Evolutionary conservation across 495 filamentous ascomycete genomes (phyloP), one percentile per base, ranked within the genome.

Genomic region (Penicillium coffeae): DNA sequence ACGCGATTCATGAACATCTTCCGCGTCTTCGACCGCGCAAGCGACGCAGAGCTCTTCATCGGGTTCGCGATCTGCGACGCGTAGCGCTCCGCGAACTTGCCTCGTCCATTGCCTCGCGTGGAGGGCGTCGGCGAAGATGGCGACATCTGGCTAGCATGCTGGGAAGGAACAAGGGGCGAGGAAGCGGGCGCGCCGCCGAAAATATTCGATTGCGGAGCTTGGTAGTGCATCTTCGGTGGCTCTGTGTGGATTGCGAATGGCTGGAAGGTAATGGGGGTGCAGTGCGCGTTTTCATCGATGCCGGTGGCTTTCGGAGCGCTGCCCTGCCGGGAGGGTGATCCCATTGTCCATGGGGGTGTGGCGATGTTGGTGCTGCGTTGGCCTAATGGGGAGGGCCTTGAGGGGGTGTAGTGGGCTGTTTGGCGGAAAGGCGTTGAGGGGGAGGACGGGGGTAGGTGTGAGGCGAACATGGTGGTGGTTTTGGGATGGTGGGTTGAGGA

Each of bases 1-100:
- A 96, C 84, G 42, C 84, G 87, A 55, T 85, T 81, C 21, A 96
- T 67, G 55, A 94, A 98, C 43, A 87, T 84, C 27, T 57, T 67
- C 50, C 59, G 72, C 19, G 66, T 62, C 32, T 65, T 65, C 3
- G 54, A 55, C 49, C 67, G 63, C 42, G 68, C 60, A 2, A 64
- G 54, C 2, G 48, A 48, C 6, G 52, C 40, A 21, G 62, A 21
- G 20, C 40, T 55, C 32, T 54, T 50, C 38, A 66, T 47, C 7
- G 61, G 63, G 34, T 65, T 70, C 3, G 61, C 45, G 32, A 68
- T 61, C 37, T 59, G 55, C 8, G 52, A 21, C 7, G 57, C 47
- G 40, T 65, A 68, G 47, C 62, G 60, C n/a, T 63, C 57, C 35
- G 63, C 62, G 53, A 52, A 69, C 19, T 56, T 57, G 2, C 51